Evolutionary conservation across 2,329 filamentous ascomycete genomes (phyloP), one percentile per base, ranked within the genome.

Genomic region (Zymoseptoria passerinii): DNA sequence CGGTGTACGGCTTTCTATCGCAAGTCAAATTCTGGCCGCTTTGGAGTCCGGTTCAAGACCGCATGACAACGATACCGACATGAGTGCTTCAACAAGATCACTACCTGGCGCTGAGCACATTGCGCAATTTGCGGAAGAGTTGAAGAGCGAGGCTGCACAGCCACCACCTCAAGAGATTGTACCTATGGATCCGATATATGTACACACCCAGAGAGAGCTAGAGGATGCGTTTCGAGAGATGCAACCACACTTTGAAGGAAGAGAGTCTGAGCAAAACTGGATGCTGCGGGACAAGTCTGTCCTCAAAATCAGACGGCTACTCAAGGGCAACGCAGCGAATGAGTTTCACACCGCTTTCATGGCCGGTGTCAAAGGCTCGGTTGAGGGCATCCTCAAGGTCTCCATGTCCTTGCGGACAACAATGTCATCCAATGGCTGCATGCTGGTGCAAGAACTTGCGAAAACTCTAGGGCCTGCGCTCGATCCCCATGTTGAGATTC

Each of bases 201-300:
- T 96, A 58, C 90, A 92, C 67, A 92, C 91, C 1, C 81, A 87
- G 65, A 83, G 90, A 66, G 91, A 96, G 70, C 77, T 97, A n/a
- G 92, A 96, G 60, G 91, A 95, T 27, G 84, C 88, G 1, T 85
- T 96, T 71, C 84, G 83, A 64, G 86, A 89, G 29, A 96, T 97
- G 89, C 79, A 86, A 29, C 80, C 80, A 55, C 81, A 82, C 71
- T 96, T 96, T 62, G 91, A 96, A 65, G 92, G 92, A 55, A 90
- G 81, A 70, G 92, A 97, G 75, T 85, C 88, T 0, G 92, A 97
- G 70, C 84, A 89, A 60, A 97, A 97, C 70, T 97, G 92, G 92
- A 72, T 89, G 67, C 86, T 87, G 65, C 83, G 92, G 71, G 92
- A 97, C 72, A 88, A 92, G 76, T 87, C 83, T 69, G 81, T 91